phyloP scores from a whole-genome alignment of 2,329 filamentous ascomycete species.

The Cladophialophora carrionii region DNA sequence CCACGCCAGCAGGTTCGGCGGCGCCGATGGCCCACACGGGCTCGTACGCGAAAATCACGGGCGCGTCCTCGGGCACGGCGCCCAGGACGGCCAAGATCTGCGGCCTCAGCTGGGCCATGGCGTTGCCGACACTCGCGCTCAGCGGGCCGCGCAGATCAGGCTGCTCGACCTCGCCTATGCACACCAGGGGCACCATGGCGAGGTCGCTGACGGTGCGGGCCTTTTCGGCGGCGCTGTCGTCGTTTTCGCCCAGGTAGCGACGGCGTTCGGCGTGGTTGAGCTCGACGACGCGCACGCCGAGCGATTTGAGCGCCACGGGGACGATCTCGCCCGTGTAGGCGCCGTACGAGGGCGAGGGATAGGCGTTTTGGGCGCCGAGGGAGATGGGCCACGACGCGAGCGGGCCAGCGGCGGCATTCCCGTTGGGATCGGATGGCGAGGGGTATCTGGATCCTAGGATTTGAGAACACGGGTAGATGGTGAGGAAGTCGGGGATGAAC shows the following conservation, averaged over 20 bases:
- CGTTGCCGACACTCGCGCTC: constrained; percentile 53
- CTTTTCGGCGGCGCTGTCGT: constrained; percentile 68
- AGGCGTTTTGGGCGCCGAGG: constrained; percentile 76
- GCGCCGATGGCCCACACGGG: constrained; percentile 89
- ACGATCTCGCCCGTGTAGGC: constrained; percentile 80
- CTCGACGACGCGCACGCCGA: constrained; percentile 74
- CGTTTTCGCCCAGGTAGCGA: constrained; percentile 73
- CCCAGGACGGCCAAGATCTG: constrained; percentile 69
- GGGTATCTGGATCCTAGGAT: constrained; percentile 41
- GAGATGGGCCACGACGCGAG: constrained; percentile 56
- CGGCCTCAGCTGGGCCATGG: constrained; percentile 66
- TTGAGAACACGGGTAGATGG: constrained; percentile 56
- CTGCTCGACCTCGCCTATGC: constrained; percentile 71
- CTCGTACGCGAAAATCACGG: constrained; percentile 81
- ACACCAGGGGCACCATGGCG: constrained; percentile 75
- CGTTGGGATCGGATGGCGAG: constrained; percentile 40
- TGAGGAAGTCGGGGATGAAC: constrained; percentile 76
- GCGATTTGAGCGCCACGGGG: constrained; percentile 65
- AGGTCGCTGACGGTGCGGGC: constrained; percentile 69
- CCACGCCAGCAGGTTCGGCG: constrained; percentile 68
- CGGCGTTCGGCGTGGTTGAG: constrained; percentile 80
- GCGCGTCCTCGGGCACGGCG: constrained; percentile 63
- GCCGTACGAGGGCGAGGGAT: constrained; percentile 66
- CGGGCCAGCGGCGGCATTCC: constrained; percentile 20
- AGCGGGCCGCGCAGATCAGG: constrained; percentile 45